Base-by-base conservation (phyloP, 306 rosid species). In the Phaseolus lunatus region DNA sequence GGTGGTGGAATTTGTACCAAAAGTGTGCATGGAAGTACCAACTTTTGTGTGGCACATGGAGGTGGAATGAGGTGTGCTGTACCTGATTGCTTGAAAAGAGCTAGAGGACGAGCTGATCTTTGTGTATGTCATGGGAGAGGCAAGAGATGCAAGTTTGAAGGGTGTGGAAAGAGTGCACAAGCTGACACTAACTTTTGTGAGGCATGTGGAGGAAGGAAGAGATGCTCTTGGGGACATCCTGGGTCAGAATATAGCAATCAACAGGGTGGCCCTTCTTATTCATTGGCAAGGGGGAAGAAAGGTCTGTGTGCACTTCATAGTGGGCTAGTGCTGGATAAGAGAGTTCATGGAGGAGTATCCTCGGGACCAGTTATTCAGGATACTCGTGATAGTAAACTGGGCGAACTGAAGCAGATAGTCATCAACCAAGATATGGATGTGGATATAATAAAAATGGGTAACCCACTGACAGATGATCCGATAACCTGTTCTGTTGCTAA, bases 91-190 rank as follows among this genome's bases (percentile, higher is more conserved):
- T 91, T 95, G 1, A 93, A 91, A 81, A 89, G 98, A 67, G 96
- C 98, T 15, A 80, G 98, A 84, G 97, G 97, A 66, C 82, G 95
- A 78, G 89, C 93, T 12, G 90, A 93, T 79, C 85, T 82, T 87
- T 93, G 97, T 76, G 97, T 93, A 22, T 89, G 96, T 70, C 98
- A 93, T 37, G 98, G 95, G 8, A 96, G 98, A 45, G 98, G 98
- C 19, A 93, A 93, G 85, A 87, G 97, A 54, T 91, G 98, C 89
- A 93, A 87, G 81, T 87, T 53, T 71, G 93, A 84, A 62, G 92
- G 93, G 76, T 91, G 98, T 78, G 98, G 95, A 47, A 93, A 93
- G 81, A 91, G 96, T 80, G 98, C 98, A 56, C 98, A 89, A 84
- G 98, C 97, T 18, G 90, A 95, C 84, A 91, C 93, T 1, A 93